These are phyloP conservation scores for Hypoxylon sp. DNA, from an alignment of 2,329 filamentous ascomycete species.

Conservation along the genomic window DNA sequence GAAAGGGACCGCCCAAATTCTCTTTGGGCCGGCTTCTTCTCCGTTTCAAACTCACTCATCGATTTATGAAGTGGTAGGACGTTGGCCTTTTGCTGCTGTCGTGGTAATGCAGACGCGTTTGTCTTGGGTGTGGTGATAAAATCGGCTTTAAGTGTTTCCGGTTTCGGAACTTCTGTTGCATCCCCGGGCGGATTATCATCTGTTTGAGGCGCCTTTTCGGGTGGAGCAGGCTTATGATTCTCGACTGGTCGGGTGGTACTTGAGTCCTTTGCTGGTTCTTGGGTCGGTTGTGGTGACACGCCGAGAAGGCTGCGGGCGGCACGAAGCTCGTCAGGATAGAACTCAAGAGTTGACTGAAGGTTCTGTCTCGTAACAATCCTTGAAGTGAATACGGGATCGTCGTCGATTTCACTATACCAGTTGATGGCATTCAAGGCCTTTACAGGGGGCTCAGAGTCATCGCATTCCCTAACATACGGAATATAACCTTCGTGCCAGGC, in stretches of 20 bases:
- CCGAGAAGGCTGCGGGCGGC: slow-evolving; percentile 26
- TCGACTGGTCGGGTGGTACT: slow-evolving; percentile 9
- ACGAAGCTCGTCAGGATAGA: slow-evolving; percentile 46
- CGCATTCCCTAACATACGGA: slow-evolving; percentile 47
- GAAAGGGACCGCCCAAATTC: slow-evolving; percentile 36
- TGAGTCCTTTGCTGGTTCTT: slow-evolving; percentile 11
- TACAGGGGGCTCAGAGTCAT: slow-evolving; percentile 38
- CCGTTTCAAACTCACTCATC: slow-evolving; percentile 28
- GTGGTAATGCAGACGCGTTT: background rate
- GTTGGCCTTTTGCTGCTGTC: background rate
- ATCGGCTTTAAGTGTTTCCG: background rate
- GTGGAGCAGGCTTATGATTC: background rate
- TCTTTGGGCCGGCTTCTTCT: slow-evolving; percentile 16
- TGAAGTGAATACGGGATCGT: slow-evolving; percentile 45
- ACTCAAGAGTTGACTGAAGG: slow-evolving; percentile 44
- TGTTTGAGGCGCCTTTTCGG: background rate
- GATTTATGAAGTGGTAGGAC: slow-evolving; percentile 31
- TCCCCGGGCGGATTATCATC: background rate
- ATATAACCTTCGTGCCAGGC: slow-evolving; percentile 50
- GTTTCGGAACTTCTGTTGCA: background rate
- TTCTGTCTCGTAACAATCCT: slow-evolving; percentile 50
- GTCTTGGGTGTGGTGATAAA: background rate
- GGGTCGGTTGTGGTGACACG: slow-evolving; percentile 15
- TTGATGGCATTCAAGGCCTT: slow-evolving; percentile 47
- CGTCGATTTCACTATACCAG: slow-evolving; percentile 52